Evolutionary conservation across 1,284 basidiomycete genomes (phyloP), one percentile per base, ranked within the genome.

Genomic region (Bjerkandera adusta): DNA sequence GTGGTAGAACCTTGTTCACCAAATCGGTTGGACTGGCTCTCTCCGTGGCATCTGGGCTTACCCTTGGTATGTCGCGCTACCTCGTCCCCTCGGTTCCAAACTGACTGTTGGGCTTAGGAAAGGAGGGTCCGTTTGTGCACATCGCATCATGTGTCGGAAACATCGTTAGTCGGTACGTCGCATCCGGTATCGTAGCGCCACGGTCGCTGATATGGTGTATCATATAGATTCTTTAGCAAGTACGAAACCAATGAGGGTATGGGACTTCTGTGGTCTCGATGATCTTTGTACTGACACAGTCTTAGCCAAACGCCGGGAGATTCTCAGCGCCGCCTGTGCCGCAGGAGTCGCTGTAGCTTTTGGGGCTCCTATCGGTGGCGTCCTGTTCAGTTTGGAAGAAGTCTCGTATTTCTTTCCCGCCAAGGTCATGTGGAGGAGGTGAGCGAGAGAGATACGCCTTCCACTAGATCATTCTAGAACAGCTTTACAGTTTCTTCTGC

Each of bases 61-160:
- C 89, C 3, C 75, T 97, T 12, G 94, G 92, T 75, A 41, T 43
- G 68, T 43, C 8, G 51, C 51, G 10, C 51, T 47, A 25, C 48
- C 45, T 33, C 51, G 45, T 39, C 44, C 53, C 32, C 48, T 55
- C 27, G 47, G 50, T 4, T 41, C 50, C 54, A n/a, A 33, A 25
- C 24, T 36, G 13, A 25, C 27, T 16, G 20, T 37, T 32, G 20
- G 48, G 5, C 36, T 12, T 49, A 73, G 78, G 82, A 39, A 96
- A 97, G 72, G 96, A 97, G 69, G 96, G 96, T 0, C 96, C 95
- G 0, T 90, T 98, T 61, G 95, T 98, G 1, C 96, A 98, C 63
- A 97, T 99, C 51, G 92, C 92, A 1, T 89, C 88, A 44, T 97
- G 94, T 66, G 76, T 97, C 37, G 95, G 93, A 16, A 99, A 98